These are phyloP conservation scores for Leccinum insolens DNA, from an alignment of 1,284 basidiomycete species.

Conservation along the genomic window DNA sequence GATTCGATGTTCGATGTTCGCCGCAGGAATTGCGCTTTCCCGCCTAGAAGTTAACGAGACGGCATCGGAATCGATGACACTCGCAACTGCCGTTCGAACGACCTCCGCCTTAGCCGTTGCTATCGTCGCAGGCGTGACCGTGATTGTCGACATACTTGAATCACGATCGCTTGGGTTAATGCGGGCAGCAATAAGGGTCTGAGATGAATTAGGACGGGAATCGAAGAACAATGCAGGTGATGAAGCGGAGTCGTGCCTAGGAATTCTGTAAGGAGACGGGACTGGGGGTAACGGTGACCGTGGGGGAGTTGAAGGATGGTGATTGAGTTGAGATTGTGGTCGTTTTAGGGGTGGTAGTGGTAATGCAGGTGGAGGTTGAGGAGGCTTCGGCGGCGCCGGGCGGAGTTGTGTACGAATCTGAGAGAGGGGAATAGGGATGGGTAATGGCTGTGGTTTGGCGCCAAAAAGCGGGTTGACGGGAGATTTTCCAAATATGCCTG, in stretches of 20 bases:
- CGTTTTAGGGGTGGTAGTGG: slow-evolving; percentile 27
- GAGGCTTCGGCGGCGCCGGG: slow-evolving; percentile 28
- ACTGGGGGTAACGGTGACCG: slow-evolving; percentile 15
- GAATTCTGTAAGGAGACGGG: slow-evolving; percentile 10
- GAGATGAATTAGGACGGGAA: slow-evolving; percentile 22
- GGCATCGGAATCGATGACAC: slow-evolving; percentile 40
- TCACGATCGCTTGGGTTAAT: slow-evolving; percentile 40
- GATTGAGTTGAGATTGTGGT: slow-evolving; percentile 16
- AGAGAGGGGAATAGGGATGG: slow-evolving; percentile 31
- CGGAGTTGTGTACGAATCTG: slow-evolving; percentile 35
- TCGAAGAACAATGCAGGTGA: slow-evolving; percentile 6
- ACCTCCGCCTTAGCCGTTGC: slow-evolving; percentile 38
- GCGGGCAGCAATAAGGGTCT: slow-evolving; percentile 19
- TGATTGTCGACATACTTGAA: slow-evolving; percentile 53
- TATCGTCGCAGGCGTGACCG: slow-evolving; percentile 51
- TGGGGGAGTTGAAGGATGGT: slow-evolving; percentile 3
- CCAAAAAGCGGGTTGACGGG: slow-evolving; percentile 30
- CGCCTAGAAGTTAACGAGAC: slow-evolving; percentile 23
- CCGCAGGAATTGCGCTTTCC: slow-evolving; percentile 18
- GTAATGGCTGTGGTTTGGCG: slow-evolving; percentile 29
- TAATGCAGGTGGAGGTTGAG: slow-evolving; percentile 19
- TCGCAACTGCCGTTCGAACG: slow-evolving; percentile 49
- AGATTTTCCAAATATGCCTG: slow-evolving; percentile 29
- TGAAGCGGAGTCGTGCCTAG: slow-evolving; percentile 4
- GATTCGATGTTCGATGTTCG: slow-evolving; percentile 9